phyloP scores from a whole-genome alignment of 345 rosid species.

The Psidium guajava region DNA sequence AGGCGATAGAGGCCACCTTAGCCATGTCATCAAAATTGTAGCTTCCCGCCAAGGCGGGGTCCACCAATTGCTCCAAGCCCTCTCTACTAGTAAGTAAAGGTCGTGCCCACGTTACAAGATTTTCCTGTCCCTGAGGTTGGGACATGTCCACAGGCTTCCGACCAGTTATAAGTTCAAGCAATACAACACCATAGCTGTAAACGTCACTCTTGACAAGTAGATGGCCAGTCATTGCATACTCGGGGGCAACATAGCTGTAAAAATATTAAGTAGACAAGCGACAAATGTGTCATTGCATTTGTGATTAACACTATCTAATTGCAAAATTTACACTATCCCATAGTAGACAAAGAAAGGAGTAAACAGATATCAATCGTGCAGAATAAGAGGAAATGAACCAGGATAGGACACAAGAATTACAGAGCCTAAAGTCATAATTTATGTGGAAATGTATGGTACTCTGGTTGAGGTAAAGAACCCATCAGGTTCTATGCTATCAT shows the following conservation, averaged over 20 bases:
- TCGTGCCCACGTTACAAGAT: conserved; percentile 96
- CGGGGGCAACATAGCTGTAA: conserved; percentile 97
- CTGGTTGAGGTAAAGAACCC: background rate
- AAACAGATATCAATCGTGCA: background rate
- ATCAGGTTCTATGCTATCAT: background rate
- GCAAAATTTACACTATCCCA: background rate
- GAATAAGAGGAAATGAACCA: background rate
- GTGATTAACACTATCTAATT: background rate
- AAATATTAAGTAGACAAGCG: background rate
- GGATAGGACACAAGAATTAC: background rate
- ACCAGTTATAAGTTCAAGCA: conserved; percentile 95
- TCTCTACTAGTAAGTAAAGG: conserved; percentile 75
- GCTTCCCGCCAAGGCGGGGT: conserved; percentile 66
- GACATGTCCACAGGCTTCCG: conserved; percentile 99
- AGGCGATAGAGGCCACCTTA: conserved; percentile 95
- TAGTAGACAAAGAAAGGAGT: background rate
- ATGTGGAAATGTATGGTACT: background rate
- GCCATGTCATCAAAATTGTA: conserved; percentile 90
- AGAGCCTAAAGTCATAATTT: background rate
- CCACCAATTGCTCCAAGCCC: conserved; percentile 78
- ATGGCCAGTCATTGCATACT: conserved; percentile 99
- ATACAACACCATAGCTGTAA: conserved; percentile 95
- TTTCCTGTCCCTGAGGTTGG: conserved; percentile 94
- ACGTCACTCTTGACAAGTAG: conserved; percentile 97
- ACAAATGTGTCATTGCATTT: background rate